Base-by-base conservation (phyloP, 2,329 filamentous ascomycete genomes). In the Epicoccum sorghinum region DNA sequence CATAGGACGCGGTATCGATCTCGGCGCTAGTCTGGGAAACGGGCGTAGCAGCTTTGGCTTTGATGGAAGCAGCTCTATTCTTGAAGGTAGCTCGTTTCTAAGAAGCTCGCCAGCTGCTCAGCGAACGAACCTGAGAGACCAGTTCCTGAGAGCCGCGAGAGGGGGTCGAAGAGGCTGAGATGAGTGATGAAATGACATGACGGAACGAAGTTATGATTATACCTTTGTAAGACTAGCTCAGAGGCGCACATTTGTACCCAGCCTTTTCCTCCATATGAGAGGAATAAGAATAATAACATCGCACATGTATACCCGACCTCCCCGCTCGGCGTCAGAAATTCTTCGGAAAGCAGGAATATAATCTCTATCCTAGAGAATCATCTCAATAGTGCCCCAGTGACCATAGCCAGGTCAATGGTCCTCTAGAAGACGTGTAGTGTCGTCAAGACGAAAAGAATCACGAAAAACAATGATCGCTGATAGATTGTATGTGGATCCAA, bases 1-100 rank as follows among this genome's bases (percentile, higher is more conserved):
- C 36, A 49, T 45, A 9, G 39, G 48, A 5, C 54, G 54, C 7
- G 44, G 47, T 10, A 40, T 67, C 7, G 65, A 62, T 51, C 39
- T 67, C 9, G 61, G 63, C 12, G 57, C 58, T 9, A 61, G 62
- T 57, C 39, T 67, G 23, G 65, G 65, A 0, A 57, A 65, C 25
- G 65, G 62, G 12, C 60, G 71, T 32, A 67, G 64, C 32, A 73
- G 69, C 53, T 60, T 72, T 38, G 68, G 65, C 1, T 58, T 72
- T 30, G 71, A 75, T 35, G 71, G 69, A 2, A 73, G 69, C 42
- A 74, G 71, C 37, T 73, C 71, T 13, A 60, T 73, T 7, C 36
- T 75, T n/a, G 72, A 73, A 14, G 68, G 69, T 1, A 75, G 71
- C 47, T 75, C 72, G 3, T 73, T 74, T 32, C 36, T 75, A 27